Base-by-base conservation (phyloP, 345 rosid genomes). In the Euphorbia tirucalli region DNA sequence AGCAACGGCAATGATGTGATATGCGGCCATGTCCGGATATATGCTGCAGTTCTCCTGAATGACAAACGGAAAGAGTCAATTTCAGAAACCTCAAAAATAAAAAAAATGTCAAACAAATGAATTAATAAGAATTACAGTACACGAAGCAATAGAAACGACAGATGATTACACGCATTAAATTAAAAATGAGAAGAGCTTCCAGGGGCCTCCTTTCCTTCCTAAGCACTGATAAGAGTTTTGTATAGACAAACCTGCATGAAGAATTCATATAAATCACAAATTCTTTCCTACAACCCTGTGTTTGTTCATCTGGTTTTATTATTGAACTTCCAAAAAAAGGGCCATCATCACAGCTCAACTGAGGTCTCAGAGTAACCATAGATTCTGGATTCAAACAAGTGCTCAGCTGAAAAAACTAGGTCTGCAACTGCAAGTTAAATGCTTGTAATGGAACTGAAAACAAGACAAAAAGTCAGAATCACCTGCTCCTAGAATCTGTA, bases 1-100 rank as follows among this genome's bases (percentile, higher is more conserved):
- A 41, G 95, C 84, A 63, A 90, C 97, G 70, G 92, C 88, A 76
- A 88, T 80, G 78, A 85, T 81, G 56, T 85, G 97, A 74, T 94
- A 94, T 24, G 96, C 89, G 8, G 98, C 97, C 86, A 94, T 85
- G 80, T 92, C 97, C 31, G 97, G 98, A 85, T 94, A 92, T 65
- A 87, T 79, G 74, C 66, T 83, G 74, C 83, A 79, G 74, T 94
- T 91, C 75, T 84, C 93, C 98, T 92, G 83, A 69, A 80, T 65
- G 65, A 72, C 70, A 65, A 58, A 64, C 52, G 41, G 70, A 71
- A 69, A 78, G 77, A 77, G 78, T 73, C 69, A 79, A 77, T 70
- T n/a, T 71, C 61, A 83, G 71, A 27, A 71, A 75, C 68, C 77
- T 65, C 61, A 44, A 7, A 43, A n/a, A 35, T 7, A 35, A 35